Evolutionary conservation across 2,329 filamentous ascomycete genomes (phyloP).

Genomic region (Xylariales sp.): DNA sequence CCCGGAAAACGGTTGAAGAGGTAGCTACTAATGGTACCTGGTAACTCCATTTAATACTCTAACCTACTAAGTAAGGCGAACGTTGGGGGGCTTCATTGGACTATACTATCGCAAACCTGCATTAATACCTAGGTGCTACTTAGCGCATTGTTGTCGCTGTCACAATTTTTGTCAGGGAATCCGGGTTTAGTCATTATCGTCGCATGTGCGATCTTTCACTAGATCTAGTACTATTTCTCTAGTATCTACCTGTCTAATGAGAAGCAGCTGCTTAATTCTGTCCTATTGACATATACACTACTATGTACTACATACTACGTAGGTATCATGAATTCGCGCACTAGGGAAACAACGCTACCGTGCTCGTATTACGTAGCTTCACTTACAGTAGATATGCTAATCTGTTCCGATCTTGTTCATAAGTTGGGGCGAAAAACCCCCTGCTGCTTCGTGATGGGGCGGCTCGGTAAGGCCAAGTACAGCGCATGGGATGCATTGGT

Average conservation of each 20-base stretch:
- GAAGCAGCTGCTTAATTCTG: slow-evolving; percentile 4
- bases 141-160: slow-evolving; percentile 16
- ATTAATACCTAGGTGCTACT: no score
- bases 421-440: neutral
- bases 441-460: neutral
- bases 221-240: neutral
- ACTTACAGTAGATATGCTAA: slow-evolving; percentile 5
- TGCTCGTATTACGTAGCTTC: slow-evolving; percentile 16
- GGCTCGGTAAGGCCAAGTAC: no score
- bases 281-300: slow-evolving; percentile 3
- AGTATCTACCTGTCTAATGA: slow-evolving; percentile 3
- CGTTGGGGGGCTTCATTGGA: no score
- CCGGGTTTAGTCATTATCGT: neutral
- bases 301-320: neutral
- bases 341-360: slow-evolving; percentile 14
- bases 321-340: neutral
- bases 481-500: neutral
- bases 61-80: no score
- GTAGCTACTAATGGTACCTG: no score
- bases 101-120: no score
- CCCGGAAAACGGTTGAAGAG: no score
- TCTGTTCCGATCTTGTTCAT: slow-evolving; percentile 8
- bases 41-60: no score
- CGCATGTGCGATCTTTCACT: neutral
- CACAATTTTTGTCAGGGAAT: slow-evolving; percentile 8